A percentile compares a stretch with the other conserved stretches of the same genome.
Conservation (phyloP, 352 stramenopile genomes). For the Globisporangium irregulare region DNA sequence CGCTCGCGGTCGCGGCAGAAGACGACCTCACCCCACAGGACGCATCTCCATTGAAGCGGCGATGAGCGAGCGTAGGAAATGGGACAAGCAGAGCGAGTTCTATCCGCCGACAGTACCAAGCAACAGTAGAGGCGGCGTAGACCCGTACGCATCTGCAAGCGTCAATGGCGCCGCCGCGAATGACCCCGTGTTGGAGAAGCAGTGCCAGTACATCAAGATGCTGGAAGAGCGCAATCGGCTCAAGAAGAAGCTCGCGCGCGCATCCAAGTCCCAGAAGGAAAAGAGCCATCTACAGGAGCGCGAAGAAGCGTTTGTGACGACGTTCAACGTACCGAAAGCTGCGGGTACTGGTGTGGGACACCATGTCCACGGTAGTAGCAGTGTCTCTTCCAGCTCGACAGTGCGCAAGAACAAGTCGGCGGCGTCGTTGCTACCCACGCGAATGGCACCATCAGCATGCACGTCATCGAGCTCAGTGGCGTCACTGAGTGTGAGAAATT, state of each 20-base stretch:
- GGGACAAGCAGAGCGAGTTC: conserved; percentile 43
- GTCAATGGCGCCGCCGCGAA: conserved; percentile 1
- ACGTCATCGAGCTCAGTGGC: conserved; percentile 4
- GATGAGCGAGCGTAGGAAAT: conserved; percentile 46
- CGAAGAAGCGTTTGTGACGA: conserved; percentile 76
- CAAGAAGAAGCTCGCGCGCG: conserved; percentile 69
- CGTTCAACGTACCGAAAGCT: conserved; percentile 60
- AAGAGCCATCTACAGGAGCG: conserved; percentile 52
- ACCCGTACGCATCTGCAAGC: neutral
- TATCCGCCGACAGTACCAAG: conserved; percentile 1
- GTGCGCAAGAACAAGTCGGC: conserved; percentile 50
- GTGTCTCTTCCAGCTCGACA: neutral
- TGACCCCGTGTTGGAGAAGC: conserved; percentile 70
- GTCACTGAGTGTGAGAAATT: conserved; percentile 6
- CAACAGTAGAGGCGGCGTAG: neutral
- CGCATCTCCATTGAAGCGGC: neutral
- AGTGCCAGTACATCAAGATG: conserved; percentile 82
- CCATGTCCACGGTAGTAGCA: neutral
- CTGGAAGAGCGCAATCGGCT: conserved; percentile 81
- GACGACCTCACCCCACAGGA: neutral
- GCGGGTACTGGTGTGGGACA: neutral
- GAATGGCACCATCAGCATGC: conserved; percentile 6
- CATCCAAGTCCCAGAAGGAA: conserved; percentile 49
- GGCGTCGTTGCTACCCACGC: conserved; percentile 36
- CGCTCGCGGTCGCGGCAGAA: neutral